A percentile compares a stretch with the other conserved stretches of the same genome.
Conservation (phyloP, 805 yeast genomes). For the Yamadazyma insecticola region DNA sequence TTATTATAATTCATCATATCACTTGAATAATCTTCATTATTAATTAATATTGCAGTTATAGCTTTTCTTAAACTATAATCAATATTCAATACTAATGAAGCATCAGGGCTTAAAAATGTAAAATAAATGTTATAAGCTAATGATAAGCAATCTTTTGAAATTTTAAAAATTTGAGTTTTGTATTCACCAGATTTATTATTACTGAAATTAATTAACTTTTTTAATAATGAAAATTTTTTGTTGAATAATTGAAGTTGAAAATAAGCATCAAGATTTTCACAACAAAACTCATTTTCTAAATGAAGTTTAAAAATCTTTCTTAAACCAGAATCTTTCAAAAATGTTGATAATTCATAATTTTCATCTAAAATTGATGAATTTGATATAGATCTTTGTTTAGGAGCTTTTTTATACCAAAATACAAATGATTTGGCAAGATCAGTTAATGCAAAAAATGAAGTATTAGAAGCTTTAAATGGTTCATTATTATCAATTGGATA, state of each 20-base stretch:
- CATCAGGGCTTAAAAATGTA: conserved; percentile 58
- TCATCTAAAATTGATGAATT: not conserved
- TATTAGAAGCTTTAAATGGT: not conserved
- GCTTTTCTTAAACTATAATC: conserved; percentile 47
- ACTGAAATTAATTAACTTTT: conserved; percentile 5
- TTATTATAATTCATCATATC: not conserved
- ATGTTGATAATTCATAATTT: conserved; percentile 12
- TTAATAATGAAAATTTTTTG: conserved; percentile 33
- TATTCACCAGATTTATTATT: not conserved
- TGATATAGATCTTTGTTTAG: too few relatives aligned
- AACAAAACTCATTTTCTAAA: conserved; percentile 58
- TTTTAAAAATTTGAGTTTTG: conserved; percentile 7
- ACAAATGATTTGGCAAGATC: not conserved
- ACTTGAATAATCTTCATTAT: conserved; percentile 1
- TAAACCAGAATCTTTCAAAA: conserved; percentile 72
- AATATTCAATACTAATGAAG: conserved; percentile 69
- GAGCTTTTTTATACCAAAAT: not conserved
- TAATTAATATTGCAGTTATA: conserved; percentile 26
- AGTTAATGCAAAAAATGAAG: not conserved
- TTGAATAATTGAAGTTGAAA: conserved; percentile 52
- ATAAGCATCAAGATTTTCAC: conserved; percentile 74
- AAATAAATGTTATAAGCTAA: conserved; percentile 62
- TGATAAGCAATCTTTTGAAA: conserved; percentile 54
- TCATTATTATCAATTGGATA: not conserved
- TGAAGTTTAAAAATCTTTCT: conserved; percentile 64